Percentiles rank a stretch among this genome's conserved stretches.
phyloP scores from a whole-genome alignment of 768 basidiomycete genomes.

The Boletus huronensis region DNA sequence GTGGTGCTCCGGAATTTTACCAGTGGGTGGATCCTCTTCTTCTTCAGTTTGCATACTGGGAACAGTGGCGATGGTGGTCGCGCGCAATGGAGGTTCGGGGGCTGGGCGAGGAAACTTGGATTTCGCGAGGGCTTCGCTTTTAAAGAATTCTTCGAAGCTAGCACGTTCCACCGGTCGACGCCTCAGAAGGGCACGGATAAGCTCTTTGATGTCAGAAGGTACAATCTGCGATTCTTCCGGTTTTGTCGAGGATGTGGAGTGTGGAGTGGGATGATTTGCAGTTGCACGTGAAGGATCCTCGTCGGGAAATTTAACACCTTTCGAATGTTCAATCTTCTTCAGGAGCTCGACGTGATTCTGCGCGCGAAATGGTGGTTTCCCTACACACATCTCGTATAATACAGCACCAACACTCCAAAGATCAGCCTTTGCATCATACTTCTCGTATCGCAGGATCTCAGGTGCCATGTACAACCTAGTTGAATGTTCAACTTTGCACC shows the following conservation, averaged over 20 bases:
- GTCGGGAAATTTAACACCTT: conserved; percentile 91
- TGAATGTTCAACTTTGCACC: not conserved
- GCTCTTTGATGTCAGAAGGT: conserved; percentile 78
- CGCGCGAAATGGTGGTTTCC: conserved; percentile 91
- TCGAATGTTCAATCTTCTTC: conserved; percentile 89
- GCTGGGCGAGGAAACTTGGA: conserved; percentile 68
- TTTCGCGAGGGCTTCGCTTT: conserved; percentile 70
- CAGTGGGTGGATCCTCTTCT: conserved; percentile 32
- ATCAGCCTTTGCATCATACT: conserved; percentile 97
- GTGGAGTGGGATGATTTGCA: conserved; percentile 31
- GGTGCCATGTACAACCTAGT: conserved; percentile 95
- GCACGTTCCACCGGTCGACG: conserved; percentile 81
- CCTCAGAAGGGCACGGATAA: conserved; percentile 82
- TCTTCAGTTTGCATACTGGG: conserved; percentile 27
- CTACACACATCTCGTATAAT: conserved; percentile 91
- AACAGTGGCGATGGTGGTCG: conserved; percentile 6
- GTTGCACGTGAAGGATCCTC: conserved; percentile 58
- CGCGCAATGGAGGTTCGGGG: conserved; percentile 12
- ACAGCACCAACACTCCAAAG: conserved; percentile 98
- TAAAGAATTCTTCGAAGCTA: conserved; percentile 90
- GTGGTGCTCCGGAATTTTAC: conserved; percentile 67
- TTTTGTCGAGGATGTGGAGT: conserved; percentile 17
- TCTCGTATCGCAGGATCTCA: conserved; percentile 94
- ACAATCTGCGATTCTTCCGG: conserved; percentile 57
- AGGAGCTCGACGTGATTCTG: conserved; percentile 94